phyloP scores from a whole-genome alignment of 2,329 filamentous ascomycete species.

The Colletotrichum simmondsii region DNA sequence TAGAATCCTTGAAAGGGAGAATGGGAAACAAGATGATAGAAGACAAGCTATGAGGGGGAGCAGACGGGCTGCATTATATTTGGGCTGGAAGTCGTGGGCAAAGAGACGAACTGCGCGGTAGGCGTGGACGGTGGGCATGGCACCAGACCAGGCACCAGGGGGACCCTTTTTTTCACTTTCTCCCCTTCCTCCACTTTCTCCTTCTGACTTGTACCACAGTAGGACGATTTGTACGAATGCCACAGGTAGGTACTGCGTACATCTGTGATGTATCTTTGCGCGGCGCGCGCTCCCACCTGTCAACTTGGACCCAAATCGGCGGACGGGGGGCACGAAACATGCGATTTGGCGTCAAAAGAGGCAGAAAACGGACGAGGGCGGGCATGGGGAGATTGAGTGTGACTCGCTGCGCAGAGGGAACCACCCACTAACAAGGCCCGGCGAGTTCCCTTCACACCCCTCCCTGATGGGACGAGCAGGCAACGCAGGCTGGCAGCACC shows the following conservation, averaged over 20 bases:
- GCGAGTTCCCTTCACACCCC: neutral
- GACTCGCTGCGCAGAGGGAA: conserved; percentile 18
- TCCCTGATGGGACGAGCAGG: neutral
- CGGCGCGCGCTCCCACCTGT: conserved; percentile 1
- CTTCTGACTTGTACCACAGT: neutral
- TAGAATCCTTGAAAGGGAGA: conserved; percentile 22
- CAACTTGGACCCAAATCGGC: conserved; percentile 8
- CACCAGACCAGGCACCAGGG: neutral
- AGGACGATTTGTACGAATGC: conserved; percentile 10
- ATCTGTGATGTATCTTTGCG: neutral
- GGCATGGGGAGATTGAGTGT: conserved; percentile 26
- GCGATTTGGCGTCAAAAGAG: conserved; percentile 34
- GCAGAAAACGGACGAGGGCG: conserved; percentile 30
- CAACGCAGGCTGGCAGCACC: conserved; percentile 7
- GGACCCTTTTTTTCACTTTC: neutral
- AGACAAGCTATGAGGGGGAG: conserved; percentile 2
- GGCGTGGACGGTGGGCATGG: no score
- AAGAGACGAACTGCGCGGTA: neutral
- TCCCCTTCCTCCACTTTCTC: neutral
- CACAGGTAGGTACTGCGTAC: neutral
- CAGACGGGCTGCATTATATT: conserved; percentile 29
- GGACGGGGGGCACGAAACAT: conserved; percentile 27
- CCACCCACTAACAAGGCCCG: neutral
- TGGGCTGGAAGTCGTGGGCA: conserved; percentile 4
- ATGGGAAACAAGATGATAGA: neutral